Evolutionary conservation across 805 yeast genomes (phyloP), one percentile per base, ranked within the genome.

Genomic region (Metschnikowia shivogae): DNA sequence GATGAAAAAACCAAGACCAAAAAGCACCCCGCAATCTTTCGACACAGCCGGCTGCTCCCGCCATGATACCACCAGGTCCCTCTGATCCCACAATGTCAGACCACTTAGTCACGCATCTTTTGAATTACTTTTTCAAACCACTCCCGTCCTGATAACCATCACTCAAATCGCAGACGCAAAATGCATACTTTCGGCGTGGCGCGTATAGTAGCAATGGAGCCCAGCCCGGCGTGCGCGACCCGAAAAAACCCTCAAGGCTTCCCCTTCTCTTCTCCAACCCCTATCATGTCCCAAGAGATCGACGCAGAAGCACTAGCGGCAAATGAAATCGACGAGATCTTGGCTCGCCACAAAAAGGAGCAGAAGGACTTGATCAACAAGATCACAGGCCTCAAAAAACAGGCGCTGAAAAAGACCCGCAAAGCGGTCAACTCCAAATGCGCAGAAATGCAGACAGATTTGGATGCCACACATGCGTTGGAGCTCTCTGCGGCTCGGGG

Each of bases 371-470:
- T 88, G 47, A 70, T 77, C 17, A 84, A 86, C 8, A 74, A 77
- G 27, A 71, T 81, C 27, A 88, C 95, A 2, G 84, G 86, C 1
- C 64, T 89, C 74, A 87, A 84, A 67, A 87, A 87, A 56, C 92
- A 84, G 63, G 90, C 92, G 2, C 80, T 88, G 13, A 86, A 88
- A 59, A 83, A 89, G 39, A 86, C 82, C 41, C 77, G 85, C 54
- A 86, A 84, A 61, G 80, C 79, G 48, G 82, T 88, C 8, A 63
- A 73, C 52, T 70, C 71, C 43, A 78, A 78, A 56, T 82, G 90
- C 54, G 70, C 70, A 33, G 78, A 73, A 36, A 54, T 88, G 68
- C 88, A 86, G 55, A 64, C 64, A 2, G 77, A 73, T 9, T 59
- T 88, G 56, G 76, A 77, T 46, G 55, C 45, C 19, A 74, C 67